These are phyloP conservation scores for Candida succiphila DNA, from an alignment of 805 yeast genomes.

Conservation along the genomic window DNA sequence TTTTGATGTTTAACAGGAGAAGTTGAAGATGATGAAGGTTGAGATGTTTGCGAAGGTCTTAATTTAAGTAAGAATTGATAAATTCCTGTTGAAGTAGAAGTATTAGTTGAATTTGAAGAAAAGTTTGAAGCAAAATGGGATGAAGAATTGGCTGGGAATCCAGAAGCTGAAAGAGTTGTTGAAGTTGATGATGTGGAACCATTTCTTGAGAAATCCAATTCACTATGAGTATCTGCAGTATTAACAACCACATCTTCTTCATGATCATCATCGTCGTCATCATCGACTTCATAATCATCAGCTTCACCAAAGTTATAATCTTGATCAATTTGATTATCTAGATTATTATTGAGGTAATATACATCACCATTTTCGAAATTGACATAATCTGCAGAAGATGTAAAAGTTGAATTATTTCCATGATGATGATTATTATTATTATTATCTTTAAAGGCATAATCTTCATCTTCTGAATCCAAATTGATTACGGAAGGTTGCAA, in stretches of 20 bases:
- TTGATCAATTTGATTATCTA: conserved; percentile 5
- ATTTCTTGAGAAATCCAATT: conserved; percentile 3
- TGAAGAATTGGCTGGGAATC: neutral
- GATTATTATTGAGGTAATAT: neutral
- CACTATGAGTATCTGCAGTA: neutral
- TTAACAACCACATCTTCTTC: neutral
- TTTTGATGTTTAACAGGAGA: neutral
- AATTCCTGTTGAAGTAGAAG: neutral
- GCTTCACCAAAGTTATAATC: conserved; percentile 3
- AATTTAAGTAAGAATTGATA: too few species aligned
- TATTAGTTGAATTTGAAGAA: neutral
- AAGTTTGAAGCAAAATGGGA: neutral
- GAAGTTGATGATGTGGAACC: conserved; percentile 10
- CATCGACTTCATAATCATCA: conserved; percentile 5
- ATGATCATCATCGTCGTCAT: conserved; percentile 4
- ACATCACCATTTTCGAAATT: conserved; percentile 1
- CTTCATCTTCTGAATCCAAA: conserved; percentile 32
- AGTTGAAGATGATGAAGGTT: neutral
- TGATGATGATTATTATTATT: neutral
- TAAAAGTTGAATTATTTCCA: neutral
- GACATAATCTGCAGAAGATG: neutral
- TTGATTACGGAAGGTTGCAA: conserved; percentile 21
- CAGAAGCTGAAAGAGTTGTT: conserved; percentile 2
- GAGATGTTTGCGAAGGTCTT: neutral
- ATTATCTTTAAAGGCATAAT: conserved; percentile 18